phyloP scores from a whole-genome alignment of 225 moss, liverwort and hornwort species.

The Marchantia paleacea region DNA sequence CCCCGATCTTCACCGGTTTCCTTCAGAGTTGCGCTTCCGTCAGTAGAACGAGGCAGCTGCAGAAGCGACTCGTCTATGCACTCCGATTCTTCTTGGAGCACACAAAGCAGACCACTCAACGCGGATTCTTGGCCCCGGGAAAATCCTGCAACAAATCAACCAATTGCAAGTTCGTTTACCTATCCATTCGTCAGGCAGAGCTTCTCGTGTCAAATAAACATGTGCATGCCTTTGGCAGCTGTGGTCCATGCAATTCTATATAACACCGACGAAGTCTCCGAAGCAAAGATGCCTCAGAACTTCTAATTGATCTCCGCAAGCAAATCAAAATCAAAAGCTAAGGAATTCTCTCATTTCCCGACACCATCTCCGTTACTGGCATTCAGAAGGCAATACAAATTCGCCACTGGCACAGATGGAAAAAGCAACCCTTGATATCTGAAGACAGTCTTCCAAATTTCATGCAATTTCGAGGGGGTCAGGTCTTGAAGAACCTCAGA shows the following conservation, averaged over 20 bases:
- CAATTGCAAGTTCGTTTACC: not conserved
- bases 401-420: no score
- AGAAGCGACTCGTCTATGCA: not conserved
- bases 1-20: conserved; percentile 2
- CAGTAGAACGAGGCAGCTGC: not conserved
- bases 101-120: conserved; percentile 11
- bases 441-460: not conserved
- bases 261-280: not conserved
- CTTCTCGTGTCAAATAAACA: not conserved
- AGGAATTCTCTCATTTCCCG: not conserved
- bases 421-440: no score
- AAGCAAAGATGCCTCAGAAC: not conserved
- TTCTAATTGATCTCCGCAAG: not conserved
- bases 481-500: not conserved
- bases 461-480: not conserved
- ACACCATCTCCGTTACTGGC: not conserved
- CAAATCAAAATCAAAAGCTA: not conserved
- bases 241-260: no score
- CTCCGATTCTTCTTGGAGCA: conserved; percentile 18
- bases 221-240: not conserved
- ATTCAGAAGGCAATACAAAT: no score
- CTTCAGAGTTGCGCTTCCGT: conserved; percentile 5
- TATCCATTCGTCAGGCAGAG: not conserved
- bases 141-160: conserved; percentile 4
- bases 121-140: conserved; percentile 12